Conservation (phyloP, 2,329 filamentous ascomycete species). For the Hortaea sp. region DNA sequence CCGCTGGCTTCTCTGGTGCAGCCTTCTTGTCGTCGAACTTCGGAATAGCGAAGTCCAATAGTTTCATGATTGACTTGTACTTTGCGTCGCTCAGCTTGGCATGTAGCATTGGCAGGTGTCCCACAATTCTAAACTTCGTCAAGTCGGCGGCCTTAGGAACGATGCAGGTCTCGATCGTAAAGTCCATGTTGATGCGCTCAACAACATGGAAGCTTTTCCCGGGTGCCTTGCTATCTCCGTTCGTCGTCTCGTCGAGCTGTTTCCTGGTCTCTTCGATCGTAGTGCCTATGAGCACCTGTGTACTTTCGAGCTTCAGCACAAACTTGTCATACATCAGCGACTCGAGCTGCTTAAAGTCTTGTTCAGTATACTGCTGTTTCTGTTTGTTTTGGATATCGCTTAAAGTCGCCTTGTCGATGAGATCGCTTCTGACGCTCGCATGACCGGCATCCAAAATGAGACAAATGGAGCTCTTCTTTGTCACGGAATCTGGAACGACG, state of each 20-base stretch:
- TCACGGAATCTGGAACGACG: constrained; percentile 91
- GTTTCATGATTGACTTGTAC: constrained; percentile 92
- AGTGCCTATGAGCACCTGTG: constrained; percentile 88
- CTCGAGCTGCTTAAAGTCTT: constrained; percentile 80
- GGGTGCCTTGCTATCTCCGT: constrained; percentile 43
- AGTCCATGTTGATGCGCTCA: constrained; percentile 94
- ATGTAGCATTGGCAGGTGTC: constrained; percentile 83
- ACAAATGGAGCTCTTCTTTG: constrained; percentile 67
- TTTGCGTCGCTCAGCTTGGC: constrained; percentile 88
- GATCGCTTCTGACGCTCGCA: constrained; percentile 83
- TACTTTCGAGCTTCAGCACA: constrained; percentile 81
- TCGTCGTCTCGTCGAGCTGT: constrained; percentile 54
- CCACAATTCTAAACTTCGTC: constrained; percentile 82
- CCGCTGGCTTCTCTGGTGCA: constrained; percentile 3
- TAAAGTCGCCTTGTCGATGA: constrained; percentile 85
- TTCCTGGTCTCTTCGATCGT: constrained; percentile 83
- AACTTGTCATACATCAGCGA: constrained; percentile 98
- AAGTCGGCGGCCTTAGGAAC: constrained; percentile 91
- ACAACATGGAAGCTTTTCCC: constrained; percentile 72
- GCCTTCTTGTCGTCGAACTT: constrained; percentile 50
- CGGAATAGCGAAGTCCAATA: constrained; percentile 91
- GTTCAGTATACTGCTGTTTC: constrained; percentile 72
- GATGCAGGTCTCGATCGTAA: constrained; percentile 91
- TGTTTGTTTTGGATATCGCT: constrained; percentile 87
- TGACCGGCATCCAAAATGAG: constrained; percentile 94